Base-by-base conservation (phyloP, 768 basidiomycete species). In the Lentinula sp. region DNA sequence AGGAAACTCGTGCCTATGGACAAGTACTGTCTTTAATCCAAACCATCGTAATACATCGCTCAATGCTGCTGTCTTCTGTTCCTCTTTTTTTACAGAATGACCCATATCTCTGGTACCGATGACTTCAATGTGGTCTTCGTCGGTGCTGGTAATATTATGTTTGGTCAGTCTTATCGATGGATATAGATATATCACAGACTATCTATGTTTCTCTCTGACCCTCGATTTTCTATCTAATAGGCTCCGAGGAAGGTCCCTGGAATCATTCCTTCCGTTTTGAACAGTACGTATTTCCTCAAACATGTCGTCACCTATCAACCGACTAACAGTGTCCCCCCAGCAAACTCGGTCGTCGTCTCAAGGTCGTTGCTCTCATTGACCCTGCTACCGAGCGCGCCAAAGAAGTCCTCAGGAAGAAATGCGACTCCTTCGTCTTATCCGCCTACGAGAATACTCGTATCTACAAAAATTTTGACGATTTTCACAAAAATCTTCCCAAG, bases 91-190 rank as follows among this genome's bases (percentile, higher is more conserved):
- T 52, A 35, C 73, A 86, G 83, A 70, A 71, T 74, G 59, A 74
- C 74, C 65, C 79, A 83, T 53, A 69, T 85, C 58, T 78, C 78
- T 58, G 87, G 86, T 15, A 74, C 84, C 52, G 84, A 89, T 65
- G 80, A 88, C 69, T 97, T 97, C 81, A 96, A 97, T 72, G 87
- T 98, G 58, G 85, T 96, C 71, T 95, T 96, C 74, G 80, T 98
- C 66, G 95, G 95, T 55, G 95, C 95, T 32, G 95, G 95, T 15
- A 96, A 97, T 76, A 95, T 98, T 77, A 97, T 97, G 94, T 98
- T 98, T 71, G 95, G 95, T 85, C 57, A 60, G 76, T 61, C 46
- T 39, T 59, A 61, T 46, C 45, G 55, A 60, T 32, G 28, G 13
- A 39, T 32, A 12, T 18, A n/a, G 13, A 39, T 32, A 12, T 18